phyloP scores from a whole-genome alignment of 1,284 basidiomycete species.

The Amylostereum chailletii region DNA sequence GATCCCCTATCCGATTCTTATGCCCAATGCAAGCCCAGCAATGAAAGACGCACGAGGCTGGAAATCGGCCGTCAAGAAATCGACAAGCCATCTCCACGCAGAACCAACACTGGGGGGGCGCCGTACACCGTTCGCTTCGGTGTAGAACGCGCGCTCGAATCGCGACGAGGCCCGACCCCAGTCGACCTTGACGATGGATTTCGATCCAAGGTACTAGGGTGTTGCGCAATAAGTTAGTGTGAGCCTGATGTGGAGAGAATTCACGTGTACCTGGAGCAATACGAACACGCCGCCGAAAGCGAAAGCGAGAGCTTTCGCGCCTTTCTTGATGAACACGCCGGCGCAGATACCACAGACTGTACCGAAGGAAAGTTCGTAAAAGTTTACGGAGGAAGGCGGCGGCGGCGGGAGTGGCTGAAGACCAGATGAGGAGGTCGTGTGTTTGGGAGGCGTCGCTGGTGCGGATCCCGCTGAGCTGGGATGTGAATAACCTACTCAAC shows the following conservation, averaged over 20 bases:
- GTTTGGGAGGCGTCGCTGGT: conserved; percentile 3
- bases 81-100: conserved; percentile 64
- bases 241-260: background rate
- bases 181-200: conserved; percentile 69
- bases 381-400: conserved; percentile 61
- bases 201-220: conserved; percentile 68
- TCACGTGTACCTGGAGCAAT: conserved; percentile 64
- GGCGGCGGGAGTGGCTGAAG: conserved; percentile 33
- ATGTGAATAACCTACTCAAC: background rate
- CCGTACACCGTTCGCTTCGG: conserved; percentile 40
- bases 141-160: conserved; percentile 73
- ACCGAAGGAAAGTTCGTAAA: conserved; percentile 85
- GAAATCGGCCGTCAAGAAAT: conserved; percentile 92
- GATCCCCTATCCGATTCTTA: conserved; percentile 38
- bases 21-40: conserved; percentile 60
- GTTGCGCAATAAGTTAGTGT: background rate
- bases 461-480: background rate
- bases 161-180: conserved; percentile 54
- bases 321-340: conserved; percentile 93
- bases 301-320: conserved; percentile 77
- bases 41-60: conserved; percentile 76
- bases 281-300: conserved; percentile 81
- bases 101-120: conserved; percentile 55
- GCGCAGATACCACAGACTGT: conserved; percentile 83
- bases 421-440: conserved; percentile 2